Evolutionary conservation across 371 early-diverging fungal species (phyloP), one percentile per base, ranked within the genome.

Genomic region (Syncephalis fuscata): DNA sequence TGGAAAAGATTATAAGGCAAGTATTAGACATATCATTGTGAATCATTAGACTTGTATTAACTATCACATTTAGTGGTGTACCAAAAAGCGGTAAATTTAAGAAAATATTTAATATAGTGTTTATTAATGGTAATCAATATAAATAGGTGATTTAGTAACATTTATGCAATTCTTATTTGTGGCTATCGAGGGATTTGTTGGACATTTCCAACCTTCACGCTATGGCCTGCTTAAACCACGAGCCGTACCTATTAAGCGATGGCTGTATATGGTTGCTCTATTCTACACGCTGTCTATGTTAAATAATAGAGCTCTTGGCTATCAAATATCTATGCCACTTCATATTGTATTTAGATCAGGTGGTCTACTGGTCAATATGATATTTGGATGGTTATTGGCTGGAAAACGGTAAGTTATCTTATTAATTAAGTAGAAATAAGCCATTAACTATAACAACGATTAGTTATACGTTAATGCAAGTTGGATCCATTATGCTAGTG

Each of bases 271-370:
- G 56, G 91, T 91, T 4, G 59, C 68, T 15, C 49, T 90, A 54
- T 90, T 85, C 53, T 87, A 80, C 56, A 50, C 67, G 3, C 78
- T 80, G 1, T 88, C 89, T 0, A 64, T 82, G 2, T 57, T 90
- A 45, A 92, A 90, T 52, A 92, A 90, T 53, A 55, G 76, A 48
- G 85, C 89, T 0, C 64, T 90, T 9, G 85, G 79, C 3, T 88
- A 73, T 54, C 66, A 68, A 42, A 84, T 92, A 36, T 75, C 87
- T 5, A 74, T 92, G 38, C 88, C 88, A 3, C 56, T 92, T 44
- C 92, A 92, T 55, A 92, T 92, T 46, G 80, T 92, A 45, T 92
- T 92, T 53, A 68, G 89, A 42, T 82, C 83, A 7, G 83, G 82
- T 24, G 78, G 84, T 19, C 63, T 92, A 40, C 71, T 88, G 53